Evolutionary conservation across 306 rosid species (phyloP), one percentile per base, ranked within the genome.

Genomic region (Leucaena leucocephala): DNA sequence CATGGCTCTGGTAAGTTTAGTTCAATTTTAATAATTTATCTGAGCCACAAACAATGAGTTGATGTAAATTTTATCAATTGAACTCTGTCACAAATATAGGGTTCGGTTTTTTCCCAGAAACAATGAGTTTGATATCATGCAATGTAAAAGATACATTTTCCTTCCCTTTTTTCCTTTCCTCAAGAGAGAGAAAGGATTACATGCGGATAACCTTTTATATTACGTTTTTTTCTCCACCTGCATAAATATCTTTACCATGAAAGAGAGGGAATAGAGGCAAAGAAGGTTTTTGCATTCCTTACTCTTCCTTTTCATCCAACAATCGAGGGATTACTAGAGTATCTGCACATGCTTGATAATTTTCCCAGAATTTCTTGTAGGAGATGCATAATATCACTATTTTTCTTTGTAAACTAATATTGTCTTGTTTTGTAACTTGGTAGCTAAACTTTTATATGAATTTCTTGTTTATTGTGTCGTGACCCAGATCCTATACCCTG

Each of bases 1-100:
- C 76, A 91, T 91, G 96, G 89, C 90, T 82, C 84, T 91, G 88
- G 91, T 85, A 76, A 81, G 90, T 85, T 4, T n/a, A 1, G 36
- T 65, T 65, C 35, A 7, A 6, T 43, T 75, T 11, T 45, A 8
- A 7, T 22, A 8, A 39, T 21, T 55, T 55, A 13, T 39, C 14
- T 39, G 46, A 9, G 64, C 19, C 4, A 4, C 27, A 27, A 27
- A 27, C 27, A 27, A 27, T 27, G 27, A 27, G 27, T 27, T 27
- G 27, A 27, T 27, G 27, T 0, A 27, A 27, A 27, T 27, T 27
- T 0, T 1, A 27, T 27, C 27, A 27, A 27, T 27, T 27, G 27
- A 27, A 27, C 27, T 27, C 27, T 27, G 27, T 27, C 27, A 27
- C 27, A 27, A 27, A 27, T 27, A 27, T 27, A 27, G 27, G 27